phyloP scores from a whole-genome alignment of 768 basidiomycete genomes.

The Erythrobasidium yunnanense region DNA sequence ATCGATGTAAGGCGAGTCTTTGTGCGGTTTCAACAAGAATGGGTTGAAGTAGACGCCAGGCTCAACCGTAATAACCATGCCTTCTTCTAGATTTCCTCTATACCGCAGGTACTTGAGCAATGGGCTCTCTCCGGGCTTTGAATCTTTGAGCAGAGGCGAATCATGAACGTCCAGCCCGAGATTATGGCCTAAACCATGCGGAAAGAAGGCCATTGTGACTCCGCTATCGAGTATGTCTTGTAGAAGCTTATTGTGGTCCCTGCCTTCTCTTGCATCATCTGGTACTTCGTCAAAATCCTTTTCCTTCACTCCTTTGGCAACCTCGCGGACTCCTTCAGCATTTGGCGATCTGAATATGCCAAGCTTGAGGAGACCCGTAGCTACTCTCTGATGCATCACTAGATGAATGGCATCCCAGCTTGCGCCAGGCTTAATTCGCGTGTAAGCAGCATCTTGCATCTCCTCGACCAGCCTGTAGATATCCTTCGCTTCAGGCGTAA shows the following conservation, averaged over 20 bases:
- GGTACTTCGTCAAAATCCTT: not conserved
- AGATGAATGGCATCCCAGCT: conserved; percentile 86
- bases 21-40: conserved; percentile 50
- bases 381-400: conserved; percentile 68
- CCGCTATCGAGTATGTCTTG: conserved; percentile 59
- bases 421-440: conserved; percentile 58
- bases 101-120: conserved; percentile 74
- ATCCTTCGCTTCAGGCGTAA: conserved; percentile 63
- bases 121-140: conserved; percentile 31
- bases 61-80: conserved; percentile 49
- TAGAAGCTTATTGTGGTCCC: conserved; percentile 12
- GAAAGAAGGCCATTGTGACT: conserved; percentile 76
- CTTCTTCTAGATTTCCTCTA: conserved; percentile 41
- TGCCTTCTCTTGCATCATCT: not conserved
- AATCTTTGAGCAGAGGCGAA: conserved; percentile 49
- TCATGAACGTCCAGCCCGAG: conserved; percentile 86
- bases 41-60: conserved; percentile 38
- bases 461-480: conserved; percentile 78
- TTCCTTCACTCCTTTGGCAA: not conserved
- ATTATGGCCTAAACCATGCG: conserved; percentile 56
- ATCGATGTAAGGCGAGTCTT: conserved; percentile 58
- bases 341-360: conserved; percentile 70
- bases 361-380: conserved; percentile 66
- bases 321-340: conserved; percentile 46
- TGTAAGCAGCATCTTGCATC: conserved; percentile 76